These are phyloP conservation scores for Nannochloropsis gaditana DNA, from an alignment of 108 stramenopile species.

Conservation along the genomic window DNA sequence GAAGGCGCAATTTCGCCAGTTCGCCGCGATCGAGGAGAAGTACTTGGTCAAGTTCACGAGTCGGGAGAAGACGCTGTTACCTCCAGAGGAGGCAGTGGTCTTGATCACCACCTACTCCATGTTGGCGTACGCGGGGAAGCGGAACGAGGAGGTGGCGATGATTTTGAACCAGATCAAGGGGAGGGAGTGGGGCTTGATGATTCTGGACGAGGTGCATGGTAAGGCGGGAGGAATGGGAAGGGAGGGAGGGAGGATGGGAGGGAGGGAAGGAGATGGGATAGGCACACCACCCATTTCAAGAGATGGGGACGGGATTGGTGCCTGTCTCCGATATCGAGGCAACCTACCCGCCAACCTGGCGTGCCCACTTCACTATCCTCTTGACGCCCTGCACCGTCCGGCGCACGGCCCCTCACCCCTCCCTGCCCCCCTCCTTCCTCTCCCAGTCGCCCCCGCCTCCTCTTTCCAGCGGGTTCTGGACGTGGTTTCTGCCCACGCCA, in stretches of 20 bases:
- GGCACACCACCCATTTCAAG: not conserved
- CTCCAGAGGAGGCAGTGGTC: constrained; percentile 75
- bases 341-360: too few species aligned
- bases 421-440: not conserved
- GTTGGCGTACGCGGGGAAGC: constrained; percentile 78
- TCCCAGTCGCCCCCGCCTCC: constrained; percentile 76
- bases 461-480: constrained; percentile 87
- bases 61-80: constrained; percentile 81
- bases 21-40: constrained; percentile 60
- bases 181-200: constrained; percentile 95
- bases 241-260: not conserved
- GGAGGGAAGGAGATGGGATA: not conserved
- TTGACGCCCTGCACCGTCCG: not conserved
- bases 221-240: not conserved
- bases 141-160: constrained; percentile 72
- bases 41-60: constrained; percentile 82
- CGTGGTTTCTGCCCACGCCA: constrained; percentile 80
- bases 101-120: constrained; percentile 96
- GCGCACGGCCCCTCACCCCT: not conserved
- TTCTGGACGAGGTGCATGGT: constrained; percentile 94
- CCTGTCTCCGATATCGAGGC: too few species aligned
- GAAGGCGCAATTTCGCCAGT: constrained; percentile 80
- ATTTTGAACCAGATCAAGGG: constrained; percentile 77
- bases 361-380: not conserved
- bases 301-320: too few species aligned